phyloP scores from a whole-genome alignment of 176 grass and related monocot species.

The Eragrostis nindensis region DNA sequence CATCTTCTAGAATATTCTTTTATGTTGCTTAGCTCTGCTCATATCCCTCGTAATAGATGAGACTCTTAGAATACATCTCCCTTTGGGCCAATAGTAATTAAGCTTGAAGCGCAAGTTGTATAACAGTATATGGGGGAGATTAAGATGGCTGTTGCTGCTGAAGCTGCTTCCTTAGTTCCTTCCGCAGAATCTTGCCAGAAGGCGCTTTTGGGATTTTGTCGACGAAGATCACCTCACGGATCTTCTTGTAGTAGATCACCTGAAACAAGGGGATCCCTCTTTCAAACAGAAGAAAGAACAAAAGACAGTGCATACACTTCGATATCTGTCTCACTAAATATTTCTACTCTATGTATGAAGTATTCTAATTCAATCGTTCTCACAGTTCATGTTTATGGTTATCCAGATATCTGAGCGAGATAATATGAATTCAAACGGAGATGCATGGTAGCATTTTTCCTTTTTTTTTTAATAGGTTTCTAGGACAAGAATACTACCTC shows the following conservation, averaged over 20 bases:
- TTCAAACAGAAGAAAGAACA: background rate
- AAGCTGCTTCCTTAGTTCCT: constrained; percentile 64
- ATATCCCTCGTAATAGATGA: too few species aligned
- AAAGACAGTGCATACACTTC: background rate
- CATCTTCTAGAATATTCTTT: too few species aligned
- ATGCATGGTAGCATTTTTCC: background rate
- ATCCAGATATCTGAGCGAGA: background rate
- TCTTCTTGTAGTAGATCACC: constrained; percentile 84
- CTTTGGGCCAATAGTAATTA: too few species aligned
- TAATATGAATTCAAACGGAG: background rate
- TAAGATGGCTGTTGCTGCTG: constrained; percentile 18
- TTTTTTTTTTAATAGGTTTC: background rate
- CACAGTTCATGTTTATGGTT: background rate
- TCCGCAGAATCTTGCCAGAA: constrained; percentile 77
- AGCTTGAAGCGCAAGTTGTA: too few species aligned
- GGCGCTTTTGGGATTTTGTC: constrained; percentile 74
- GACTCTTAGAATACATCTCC: too few species aligned
- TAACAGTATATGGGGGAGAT: too few species aligned
- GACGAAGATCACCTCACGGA: constrained; percentile 58
- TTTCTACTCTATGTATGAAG: background rate
- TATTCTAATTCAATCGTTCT: background rate
- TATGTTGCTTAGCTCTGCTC: too few species aligned
- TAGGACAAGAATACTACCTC: too few species aligned
- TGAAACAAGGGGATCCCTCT: background rate
- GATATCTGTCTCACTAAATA: background rate